Conservation (phyloP, 768 basidiomycete genomes). For the Daedaleopsis nitida region DNA sequence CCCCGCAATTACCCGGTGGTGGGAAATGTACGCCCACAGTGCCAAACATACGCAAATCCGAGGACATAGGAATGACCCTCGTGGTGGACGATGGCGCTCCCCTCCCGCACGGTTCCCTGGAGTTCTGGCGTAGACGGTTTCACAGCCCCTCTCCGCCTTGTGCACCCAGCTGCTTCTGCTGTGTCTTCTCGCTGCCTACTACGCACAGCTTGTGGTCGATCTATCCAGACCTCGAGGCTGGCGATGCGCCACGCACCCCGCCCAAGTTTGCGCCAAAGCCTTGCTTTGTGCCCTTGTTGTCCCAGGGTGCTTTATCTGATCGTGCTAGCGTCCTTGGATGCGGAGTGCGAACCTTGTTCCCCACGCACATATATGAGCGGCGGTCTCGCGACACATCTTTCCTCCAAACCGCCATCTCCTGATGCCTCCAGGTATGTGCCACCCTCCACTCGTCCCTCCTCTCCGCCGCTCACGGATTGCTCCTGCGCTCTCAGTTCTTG, state of each 20-base stretch:
- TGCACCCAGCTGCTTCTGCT: too few relatives aligned
- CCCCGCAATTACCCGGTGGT: background rate
- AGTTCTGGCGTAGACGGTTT: too few relatives aligned
- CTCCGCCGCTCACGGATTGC: background rate
- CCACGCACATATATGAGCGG: background rate
- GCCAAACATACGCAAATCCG: background rate
- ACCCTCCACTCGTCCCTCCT: background rate
- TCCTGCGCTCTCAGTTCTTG: background rate
- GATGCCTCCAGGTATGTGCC: slow-evolving; percentile 3
- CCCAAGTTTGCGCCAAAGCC: background rate
- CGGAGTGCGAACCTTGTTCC: slow-evolving; percentile 13
- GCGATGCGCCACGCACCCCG: too few relatives aligned
- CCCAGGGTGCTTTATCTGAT: slow-evolving; percentile 13
- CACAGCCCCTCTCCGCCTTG: too few relatives aligned
- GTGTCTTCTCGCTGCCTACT: too few relatives aligned
- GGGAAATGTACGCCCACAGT: background rate
- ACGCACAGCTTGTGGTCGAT: too few relatives aligned
- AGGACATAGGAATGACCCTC: background rate
- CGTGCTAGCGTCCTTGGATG: background rate
- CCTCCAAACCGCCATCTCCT: background rate
- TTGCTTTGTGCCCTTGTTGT: slow-evolving; percentile 6
- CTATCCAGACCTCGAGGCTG: too few relatives aligned
- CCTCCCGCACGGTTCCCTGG: background rate
- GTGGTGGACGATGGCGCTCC: background rate
- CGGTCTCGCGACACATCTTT: background rate